Base-by-base conservation (phyloP, 176 grass and related monocot species). In the Themeda triandra region DNA sequence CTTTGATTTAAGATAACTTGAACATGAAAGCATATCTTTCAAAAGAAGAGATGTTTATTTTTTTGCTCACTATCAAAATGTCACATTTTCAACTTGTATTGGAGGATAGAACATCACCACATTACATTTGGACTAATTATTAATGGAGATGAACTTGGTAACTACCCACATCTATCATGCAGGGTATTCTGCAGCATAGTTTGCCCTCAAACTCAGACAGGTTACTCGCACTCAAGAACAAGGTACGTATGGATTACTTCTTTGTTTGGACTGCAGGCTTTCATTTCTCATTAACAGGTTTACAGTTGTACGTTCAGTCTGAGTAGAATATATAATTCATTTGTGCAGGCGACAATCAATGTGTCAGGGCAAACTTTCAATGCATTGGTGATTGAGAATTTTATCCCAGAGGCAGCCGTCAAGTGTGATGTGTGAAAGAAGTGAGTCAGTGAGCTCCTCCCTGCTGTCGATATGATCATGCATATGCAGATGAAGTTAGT, bases 111-210 rank as follows among this genome's bases (percentile, higher is more conserved):
- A n/a, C n/a, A n/a, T n/a, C n/a, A n/a, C n/a, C n/a, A n/a, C n/a
- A n/a, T n/a, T n/a, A n/a, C n/a, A n/a, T n/a, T n/a, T n/a, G n/a
- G n/a, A n/a, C n/a, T n/a, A n/a, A n/a, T n/a, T n/a, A n/a, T n/a
- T n/a, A n/a, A n/a, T n/a, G n/a, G n/a, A n/a, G n/a, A n/a, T n/a
- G n/a, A n/a, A n/a, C n/a, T n/a, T n/a, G n/a, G n/a, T n/a, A n/a
- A n/a, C n/a, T n/a, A n/a, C n/a, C n/a, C n/a, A n/a, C n/a, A n/a
- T n/a, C n/a, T n/a, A n/a, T n/a, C n/a, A 25, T 45, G 78, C 88
- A 98, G 95, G 91, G 91, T 37, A 94, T 96, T 80, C 21, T 99
- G 58, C 93, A 99, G 71, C 82, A 92, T 23, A 91, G 96, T 15
- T 66, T 94, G 84, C 96, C 96, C 23, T 92, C 91, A 36, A 92